A percentile compares a stretch with the other conserved stretches of the same genome.
Evolutionary conservation across 257 asterid genomes (phyloP).

Genomic region (Plantago ovata): DNA sequence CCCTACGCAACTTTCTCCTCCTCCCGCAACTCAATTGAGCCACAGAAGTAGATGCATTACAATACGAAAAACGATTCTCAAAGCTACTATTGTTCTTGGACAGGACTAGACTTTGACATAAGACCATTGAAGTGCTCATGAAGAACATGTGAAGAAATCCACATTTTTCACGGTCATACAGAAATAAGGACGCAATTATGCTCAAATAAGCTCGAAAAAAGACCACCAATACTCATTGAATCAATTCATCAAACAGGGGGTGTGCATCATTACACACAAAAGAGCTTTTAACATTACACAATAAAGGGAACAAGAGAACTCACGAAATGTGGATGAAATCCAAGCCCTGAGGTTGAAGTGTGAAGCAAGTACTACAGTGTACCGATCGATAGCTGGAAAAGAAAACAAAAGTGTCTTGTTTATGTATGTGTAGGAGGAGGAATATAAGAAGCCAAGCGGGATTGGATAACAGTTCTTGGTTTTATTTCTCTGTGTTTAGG

Average conservation of each 20-base stretch:
- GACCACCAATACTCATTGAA: constrained; percentile 27
- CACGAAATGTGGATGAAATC: constrained; percentile 6
- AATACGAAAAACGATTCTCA: constrained; percentile 25
- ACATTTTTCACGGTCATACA: constrained; percentile 62
- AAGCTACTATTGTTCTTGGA: constrained; percentile 26
- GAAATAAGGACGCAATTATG: constrained; percentile 39
- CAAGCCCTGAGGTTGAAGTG: no score
- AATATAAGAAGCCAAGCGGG: constrained; percentile 38
- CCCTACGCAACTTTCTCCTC: constrained; percentile 50
- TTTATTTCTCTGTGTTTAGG: constrained; percentile 28
- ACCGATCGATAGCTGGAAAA: neutral
- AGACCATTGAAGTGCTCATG: constrained; percentile 85
- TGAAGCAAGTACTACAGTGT: no score
- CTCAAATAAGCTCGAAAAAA: constrained; percentile 24
- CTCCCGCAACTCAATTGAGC: constrained; percentile 35
- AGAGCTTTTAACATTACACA: constrained; percentile 19
- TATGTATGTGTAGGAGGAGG: constrained; percentile 34
- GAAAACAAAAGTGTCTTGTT: constrained; percentile 16
- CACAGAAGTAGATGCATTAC: constrained; percentile 26
- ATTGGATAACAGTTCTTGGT: constrained; percentile 43
- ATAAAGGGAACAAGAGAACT: constrained; percentile 8
- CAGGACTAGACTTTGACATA: constrained; percentile 51
- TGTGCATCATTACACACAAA: constrained; percentile 32
- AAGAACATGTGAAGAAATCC: constrained; percentile 54
- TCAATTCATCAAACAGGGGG: constrained; percentile 27